These are phyloP conservation scores for Acacia acuminata DNA, from an alignment of 306 rosid genomes.

Conservation along the genomic window DNA sequence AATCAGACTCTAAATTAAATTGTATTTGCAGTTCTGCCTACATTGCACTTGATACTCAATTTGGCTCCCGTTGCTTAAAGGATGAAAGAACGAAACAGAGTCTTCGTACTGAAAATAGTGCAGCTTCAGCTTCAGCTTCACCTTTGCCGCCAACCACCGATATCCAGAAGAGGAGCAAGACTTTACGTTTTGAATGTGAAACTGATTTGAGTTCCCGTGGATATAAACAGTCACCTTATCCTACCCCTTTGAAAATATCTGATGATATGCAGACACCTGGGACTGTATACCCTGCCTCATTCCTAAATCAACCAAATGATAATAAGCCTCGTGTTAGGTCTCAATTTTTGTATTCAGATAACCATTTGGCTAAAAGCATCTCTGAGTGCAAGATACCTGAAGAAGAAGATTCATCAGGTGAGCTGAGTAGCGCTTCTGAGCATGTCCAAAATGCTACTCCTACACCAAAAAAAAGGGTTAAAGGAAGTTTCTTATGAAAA, in stretches of 20 bases:
- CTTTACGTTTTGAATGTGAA: slow-evolving; percentile 70
- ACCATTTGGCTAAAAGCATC: slow-evolving; percentile 42
- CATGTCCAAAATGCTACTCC: slow-evolving; percentile 42
- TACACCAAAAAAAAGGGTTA: slow-evolving; percentile 26
- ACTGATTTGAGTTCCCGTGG: slow-evolving; percentile 44
- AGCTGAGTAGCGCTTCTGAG: slow-evolving; percentile 46
- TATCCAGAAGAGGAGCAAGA: slow-evolving; percentile 47
- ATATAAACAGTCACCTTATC: slow-evolving; percentile 54
- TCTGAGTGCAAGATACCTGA: slow-evolving; percentile 40
- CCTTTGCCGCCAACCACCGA: slow-evolving; percentile 40
- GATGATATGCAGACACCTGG: slow-evolving; percentile 89
- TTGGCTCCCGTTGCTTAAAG: slow-evolving; percentile 16
- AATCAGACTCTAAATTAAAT: background rate
- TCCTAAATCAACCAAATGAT: slow-evolving; percentile 43
- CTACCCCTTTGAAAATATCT: slow-evolving; percentile 75
- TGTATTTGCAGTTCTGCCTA: slow-evolving; percentile 39
- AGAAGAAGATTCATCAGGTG: slow-evolving; percentile 40
- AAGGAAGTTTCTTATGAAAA: slow-evolving; percentile 16
- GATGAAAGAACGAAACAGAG: slow-evolving; percentile 30
- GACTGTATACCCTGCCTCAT: slow-evolving; percentile 57
- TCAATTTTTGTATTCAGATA: slow-evolving; percentile 54
- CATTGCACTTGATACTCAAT: slow-evolving; percentile 28
- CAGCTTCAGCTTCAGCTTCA: slow-evolving; percentile 42
- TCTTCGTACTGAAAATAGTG: slow-evolving; percentile 27
- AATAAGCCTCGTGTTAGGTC: slow-evolving; percentile 59